Conservation (phyloP, 805 yeast genomes). For the Hanseniaspora guilliermondii region DNA sequence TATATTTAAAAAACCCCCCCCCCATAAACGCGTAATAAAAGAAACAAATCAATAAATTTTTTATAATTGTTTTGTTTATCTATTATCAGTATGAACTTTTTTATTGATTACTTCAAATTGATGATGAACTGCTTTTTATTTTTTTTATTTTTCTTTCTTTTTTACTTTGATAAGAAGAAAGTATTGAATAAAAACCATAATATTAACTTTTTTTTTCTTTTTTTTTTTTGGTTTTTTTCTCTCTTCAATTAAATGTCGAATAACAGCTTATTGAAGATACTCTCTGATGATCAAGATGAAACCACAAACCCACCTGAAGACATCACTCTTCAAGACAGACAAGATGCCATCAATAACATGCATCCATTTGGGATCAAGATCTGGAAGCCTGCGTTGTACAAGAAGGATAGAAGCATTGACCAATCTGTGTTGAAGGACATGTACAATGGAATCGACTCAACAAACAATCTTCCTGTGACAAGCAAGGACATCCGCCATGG, state of each 20-base stretch:
- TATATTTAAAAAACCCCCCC: too few relatives aligned
- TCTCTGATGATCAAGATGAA: slow-evolving; percentile 34
- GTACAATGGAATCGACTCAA: slow-evolving; percentile 46
- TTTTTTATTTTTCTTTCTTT: too few relatives aligned
- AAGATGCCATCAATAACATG: slow-evolving; percentile 88
- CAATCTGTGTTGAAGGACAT: slow-evolving; percentile 85
- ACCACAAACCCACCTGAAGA: slow-evolving; percentile 28
- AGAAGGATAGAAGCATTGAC: slow-evolving; percentile 83
- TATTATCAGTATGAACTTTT: too few relatives aligned
- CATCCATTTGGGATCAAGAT: slow-evolving; percentile 97
- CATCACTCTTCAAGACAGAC: slow-evolving; percentile 79
- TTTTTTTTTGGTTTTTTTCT: too few relatives aligned
- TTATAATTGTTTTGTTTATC: too few relatives aligned
- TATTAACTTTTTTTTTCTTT: too few relatives aligned
- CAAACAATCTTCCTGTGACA: slow-evolving; percentile 17
- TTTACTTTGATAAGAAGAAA: too few relatives aligned
- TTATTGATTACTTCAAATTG: too few relatives aligned
- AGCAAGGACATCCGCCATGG: slow-evolving; percentile 17
- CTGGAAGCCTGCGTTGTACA: slow-evolving; percentile 96
- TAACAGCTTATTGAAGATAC: slow-evolving; percentile 13
- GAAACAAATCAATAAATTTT: too few relatives aligned
- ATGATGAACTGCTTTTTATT: too few relatives aligned
- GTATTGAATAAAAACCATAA: too few relatives aligned
- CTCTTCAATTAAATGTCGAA: slow-evolving; percentile 1
- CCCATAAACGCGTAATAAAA: too few relatives aligned